phyloP scores from a whole-genome alignment of 306 rosid species.

The Aeschynomene evenia region DNA sequence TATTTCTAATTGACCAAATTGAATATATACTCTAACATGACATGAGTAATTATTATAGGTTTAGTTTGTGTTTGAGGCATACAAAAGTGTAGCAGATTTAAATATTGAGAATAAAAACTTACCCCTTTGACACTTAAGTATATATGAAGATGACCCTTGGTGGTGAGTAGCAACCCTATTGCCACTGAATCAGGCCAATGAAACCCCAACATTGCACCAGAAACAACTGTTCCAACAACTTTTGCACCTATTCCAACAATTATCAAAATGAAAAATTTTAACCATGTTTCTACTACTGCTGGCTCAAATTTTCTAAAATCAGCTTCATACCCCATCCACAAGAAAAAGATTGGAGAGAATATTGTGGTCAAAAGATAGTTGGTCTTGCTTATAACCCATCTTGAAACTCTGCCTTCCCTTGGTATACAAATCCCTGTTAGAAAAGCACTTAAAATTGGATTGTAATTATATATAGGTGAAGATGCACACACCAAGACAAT shows the following conservation, averaged over 20 bases:
- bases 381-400: slow-evolving; percentile 64
- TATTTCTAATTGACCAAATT: no score
- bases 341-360: slow-evolving; percentile 72
- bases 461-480: slow-evolving; percentile 50
- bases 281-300: slow-evolving; percentile 45
- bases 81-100: background rate
- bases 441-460: slow-evolving; percentile 65
- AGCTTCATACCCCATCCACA: slow-evolving; percentile 80
- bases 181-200: slow-evolving; percentile 83
- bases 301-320: slow-evolving; percentile 37
- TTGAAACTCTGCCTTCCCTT: slow-evolving; percentile 68
- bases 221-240: slow-evolving; percentile 54
- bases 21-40: no score
- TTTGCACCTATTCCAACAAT: slow-evolving; percentile 49
- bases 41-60: no score
- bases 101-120: slow-evolving; percentile 21
- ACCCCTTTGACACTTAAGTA: slow-evolving; percentile 63
- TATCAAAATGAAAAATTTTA: slow-evolving; percentile 34
- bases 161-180: slow-evolving; percentile 68
- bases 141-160: slow-evolving; percentile 80
- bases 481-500: slow-evolving; percentile 52
- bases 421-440: slow-evolving; percentile 70
- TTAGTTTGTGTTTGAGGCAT: background rate
- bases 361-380: slow-evolving; percentile 57
- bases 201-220: slow-evolving; percentile 63